phyloP scores from a whole-genome alignment of 805 yeast species.

The Candida ortonii region DNA sequence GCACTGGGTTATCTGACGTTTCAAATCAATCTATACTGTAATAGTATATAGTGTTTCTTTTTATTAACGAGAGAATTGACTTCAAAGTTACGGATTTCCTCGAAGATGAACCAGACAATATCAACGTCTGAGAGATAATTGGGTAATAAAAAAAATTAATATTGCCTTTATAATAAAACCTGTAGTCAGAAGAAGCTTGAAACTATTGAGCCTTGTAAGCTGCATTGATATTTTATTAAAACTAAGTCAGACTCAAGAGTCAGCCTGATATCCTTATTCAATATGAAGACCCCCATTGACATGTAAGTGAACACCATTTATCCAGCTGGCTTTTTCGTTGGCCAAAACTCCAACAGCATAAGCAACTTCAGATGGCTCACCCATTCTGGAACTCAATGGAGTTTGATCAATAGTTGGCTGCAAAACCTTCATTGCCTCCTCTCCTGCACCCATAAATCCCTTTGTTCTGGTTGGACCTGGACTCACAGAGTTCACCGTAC shows the following conservation, averaged over 20 bases:
- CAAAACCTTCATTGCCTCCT: conserved; percentile 11
- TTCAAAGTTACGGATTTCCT: too few relatives aligned
- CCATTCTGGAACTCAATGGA: conserved; percentile 12
- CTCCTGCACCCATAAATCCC: conserved; percentile 10
- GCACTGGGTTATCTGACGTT: conserved; percentile 9
- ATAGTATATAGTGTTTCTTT: not conserved
- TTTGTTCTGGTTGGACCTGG: conserved; percentile 12
- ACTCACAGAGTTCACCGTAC: conserved; percentile 12
- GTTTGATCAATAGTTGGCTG: conserved; percentile 10
- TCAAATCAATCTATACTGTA: conserved; percentile 9
- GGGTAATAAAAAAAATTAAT: too few relatives aligned
- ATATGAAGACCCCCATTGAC: conserved; percentile 12
- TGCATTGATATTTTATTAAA: too few relatives aligned
- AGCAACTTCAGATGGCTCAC: conserved; percentile 9
- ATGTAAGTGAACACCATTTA: conserved; percentile 10
- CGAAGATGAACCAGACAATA: too few relatives aligned
- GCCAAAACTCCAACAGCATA: conserved; percentile 9
- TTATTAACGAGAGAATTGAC: not conserved
- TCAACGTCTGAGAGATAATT: too few relatives aligned
- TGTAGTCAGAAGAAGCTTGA: too few relatives aligned
- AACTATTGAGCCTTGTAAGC: too few relatives aligned
- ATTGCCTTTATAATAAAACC: too few relatives aligned
- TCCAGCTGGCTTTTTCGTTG: conserved; percentile 11
- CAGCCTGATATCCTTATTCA: conserved; percentile 1
- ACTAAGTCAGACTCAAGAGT: not conserved